Evolutionary conservation across 106 monocot genomes (phyloP), one percentile per base, ranked within the genome.

Genomic region (Platanthera guangdongensis): DNA sequence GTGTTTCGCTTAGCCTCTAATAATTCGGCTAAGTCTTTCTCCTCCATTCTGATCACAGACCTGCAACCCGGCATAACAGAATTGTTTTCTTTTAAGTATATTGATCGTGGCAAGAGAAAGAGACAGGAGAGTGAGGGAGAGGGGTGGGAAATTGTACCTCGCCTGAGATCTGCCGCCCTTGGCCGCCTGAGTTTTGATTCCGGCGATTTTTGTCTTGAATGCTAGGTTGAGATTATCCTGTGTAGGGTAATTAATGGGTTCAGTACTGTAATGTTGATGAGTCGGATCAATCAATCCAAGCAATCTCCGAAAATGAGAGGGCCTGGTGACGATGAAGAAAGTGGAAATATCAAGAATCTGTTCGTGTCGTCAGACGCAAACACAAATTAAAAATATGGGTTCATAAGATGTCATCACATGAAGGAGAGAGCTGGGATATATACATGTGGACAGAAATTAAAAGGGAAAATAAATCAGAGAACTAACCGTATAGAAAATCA

Each of bases 341-440:
- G 19, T 25, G 39, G 1, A 65, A 68, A 83, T 83, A 96, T 93
- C 93, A 94, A 80, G 74, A 94, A 81, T 7, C 91, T 91, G 13
- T 81, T 85, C 13, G 86, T 86, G 39, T 97, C 97, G 69, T 89
- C 97, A n/a, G n/a, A n/a, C 94, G 87, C 78, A 87, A 87, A 65
- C 50, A 28, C 18, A 69, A 49, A 25, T 25, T 25, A 25, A 32
- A 15, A 69, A 52, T 49, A 0, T 10, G 72, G 70, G 64, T 21
- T 48, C 74, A 50, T 55, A 68, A 79, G 47, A 64, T 19, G 78
- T 68, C 6, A 25, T 25, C 0, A 19, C 14, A 39, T 71, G 51
- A 47, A 49, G 5, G 47, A n/a, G 71, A 50, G 30, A 30, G 30
- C 7, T 52, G 0, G 18, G 47, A 15, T 47, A 75, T 8, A 25